A percentile compares a stretch with the other conserved stretches of the same genome.
Evolutionary conservation across 2,329 filamentous ascomycete species (phyloP).

Genomic region (Claviceps sp.): DNA sequence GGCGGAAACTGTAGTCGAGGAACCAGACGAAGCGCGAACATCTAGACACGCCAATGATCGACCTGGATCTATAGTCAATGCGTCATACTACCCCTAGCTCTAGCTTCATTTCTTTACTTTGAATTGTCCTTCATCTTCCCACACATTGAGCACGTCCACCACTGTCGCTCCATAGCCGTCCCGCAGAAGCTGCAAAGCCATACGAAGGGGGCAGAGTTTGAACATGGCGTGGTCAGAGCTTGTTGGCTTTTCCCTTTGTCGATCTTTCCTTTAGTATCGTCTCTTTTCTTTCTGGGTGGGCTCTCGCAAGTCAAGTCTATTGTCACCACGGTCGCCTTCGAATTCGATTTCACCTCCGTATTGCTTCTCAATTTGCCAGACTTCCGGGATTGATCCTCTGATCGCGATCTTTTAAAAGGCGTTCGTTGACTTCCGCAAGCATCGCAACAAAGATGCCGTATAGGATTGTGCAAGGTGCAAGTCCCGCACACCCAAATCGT

Average conservation of each 20-base stretch:
- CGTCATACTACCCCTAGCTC: not conserved
- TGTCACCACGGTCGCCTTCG: slow-evolving; percentile 2
- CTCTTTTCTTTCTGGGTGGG: slow-evolving; percentile 12
- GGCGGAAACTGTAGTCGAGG: too few relatives aligned
- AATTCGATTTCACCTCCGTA: slow-evolving; percentile 7
- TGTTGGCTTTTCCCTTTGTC: slow-evolving; percentile 2
- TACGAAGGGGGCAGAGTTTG: slow-evolving; percentile 14
- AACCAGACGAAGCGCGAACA: too few relatives aligned
- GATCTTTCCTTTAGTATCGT: slow-evolving; percentile 1
- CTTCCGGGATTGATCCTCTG: slow-evolving; percentile 1
- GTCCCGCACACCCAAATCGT: slow-evolving; percentile 38
- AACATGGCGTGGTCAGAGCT: slow-evolving; percentile 6
- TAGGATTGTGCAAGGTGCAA: slow-evolving; percentile 45
- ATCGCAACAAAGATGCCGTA: slow-evolving; percentile 38
- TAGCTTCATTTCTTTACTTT: slow-evolving; percentile 5
- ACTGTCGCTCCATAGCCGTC: slow-evolving; percentile 36
- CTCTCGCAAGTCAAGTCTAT: slow-evolving; percentile 23
- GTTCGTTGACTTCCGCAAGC: slow-evolving; percentile 36
- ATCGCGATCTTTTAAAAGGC: slow-evolving; percentile 7
- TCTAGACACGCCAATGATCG: too few relatives aligned
- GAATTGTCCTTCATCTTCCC: slow-evolving; percentile 40
- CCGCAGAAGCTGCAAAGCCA: slow-evolving; percentile 43
- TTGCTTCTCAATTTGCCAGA: slow-evolving; percentile 8
- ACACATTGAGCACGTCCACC: slow-evolving; percentile 45
- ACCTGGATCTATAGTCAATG: too few relatives aligned